Evolutionary conservation across 2,329 filamentous ascomycete genomes (phyloP).

Genomic region (Epichloe typhina): DNA sequence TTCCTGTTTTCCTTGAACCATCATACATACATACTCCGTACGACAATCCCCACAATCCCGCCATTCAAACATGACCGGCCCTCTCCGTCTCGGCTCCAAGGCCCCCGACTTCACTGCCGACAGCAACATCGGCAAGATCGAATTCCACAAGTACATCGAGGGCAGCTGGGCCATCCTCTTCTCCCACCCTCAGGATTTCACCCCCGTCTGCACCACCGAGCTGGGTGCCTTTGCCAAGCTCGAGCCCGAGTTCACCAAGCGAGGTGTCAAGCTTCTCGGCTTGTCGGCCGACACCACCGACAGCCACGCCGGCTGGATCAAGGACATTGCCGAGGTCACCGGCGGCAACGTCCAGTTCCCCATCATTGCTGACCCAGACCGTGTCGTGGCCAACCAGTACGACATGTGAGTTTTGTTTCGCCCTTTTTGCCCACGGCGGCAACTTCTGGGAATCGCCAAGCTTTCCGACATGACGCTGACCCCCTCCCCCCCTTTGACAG

Average conservation of each 20-base stretch:
- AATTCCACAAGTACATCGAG: constrained; percentile 73
- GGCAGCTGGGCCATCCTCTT: constrained; percentile 73
- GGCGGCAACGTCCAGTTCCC: constrained; percentile 59
- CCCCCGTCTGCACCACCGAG: constrained; percentile 91
- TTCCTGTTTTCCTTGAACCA: background rate
- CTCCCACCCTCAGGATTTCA: constrained; percentile 82
- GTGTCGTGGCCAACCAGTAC: constrained; percentile 62
- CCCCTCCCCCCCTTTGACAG: constrained; percentile 18
- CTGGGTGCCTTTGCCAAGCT: constrained; percentile 86
- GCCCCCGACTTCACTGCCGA: constrained; percentile 78
- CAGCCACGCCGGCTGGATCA: constrained; percentile 80
- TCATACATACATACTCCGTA: background rate
- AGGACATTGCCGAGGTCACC: constrained; percentile 72
- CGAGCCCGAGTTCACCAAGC: constrained; percentile 74
- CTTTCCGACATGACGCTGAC: too few species aligned
- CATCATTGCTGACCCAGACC: constrained; percentile 69
- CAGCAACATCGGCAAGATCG: constrained; percentile 63
- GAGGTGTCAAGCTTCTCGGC: constrained; percentile 82
- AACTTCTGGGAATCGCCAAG: background rate
- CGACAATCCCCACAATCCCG: background rate
- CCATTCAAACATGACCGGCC: constrained; percentile 17
- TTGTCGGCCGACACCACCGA: constrained; percentile 76
- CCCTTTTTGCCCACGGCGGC: too few species aligned
- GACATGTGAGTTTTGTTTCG: constrained; percentile 50
- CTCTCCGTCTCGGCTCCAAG: constrained; percentile 48